These are phyloP conservation scores for Mycena indigotica DNA, from an alignment of 768 basidiomycete genomes.

Conservation along the genomic window DNA sequence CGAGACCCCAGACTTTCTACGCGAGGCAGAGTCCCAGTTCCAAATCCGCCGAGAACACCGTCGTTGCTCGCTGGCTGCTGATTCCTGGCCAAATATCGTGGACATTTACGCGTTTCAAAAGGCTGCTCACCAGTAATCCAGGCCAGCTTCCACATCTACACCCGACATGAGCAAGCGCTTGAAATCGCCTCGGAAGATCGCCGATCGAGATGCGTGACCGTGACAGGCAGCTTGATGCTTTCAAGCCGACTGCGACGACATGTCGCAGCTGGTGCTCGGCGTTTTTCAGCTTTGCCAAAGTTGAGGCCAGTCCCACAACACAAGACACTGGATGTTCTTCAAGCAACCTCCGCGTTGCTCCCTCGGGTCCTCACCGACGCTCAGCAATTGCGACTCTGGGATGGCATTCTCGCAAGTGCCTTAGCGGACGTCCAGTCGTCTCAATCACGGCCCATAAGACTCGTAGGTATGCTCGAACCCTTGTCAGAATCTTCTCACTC, in stretches of 20 bases:
- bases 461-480: conserved; percentile 12
- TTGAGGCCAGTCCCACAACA: conserved; percentile 7
- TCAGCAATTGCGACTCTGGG: conserved; percentile 4
- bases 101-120: background rate
- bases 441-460: conserved; percentile 10
- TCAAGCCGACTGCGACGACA: background rate
- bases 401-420: conserved; percentile 2
- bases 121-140: conserved; percentile 73
- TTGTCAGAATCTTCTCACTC: background rate
- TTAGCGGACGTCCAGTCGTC: conserved; percentile 8
- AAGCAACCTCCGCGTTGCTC: conserved; percentile 10
- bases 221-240: background rate
- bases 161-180: conserved; percentile 25
- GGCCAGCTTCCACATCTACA: conserved; percentile 72
- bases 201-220: no score
- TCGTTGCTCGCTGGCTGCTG: conserved; percentile 79
- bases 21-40: conserved; percentile 76
- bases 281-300: conserved; percentile 11
- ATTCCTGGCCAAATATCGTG: conserved; percentile 21
- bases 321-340: conserved; percentile 7
- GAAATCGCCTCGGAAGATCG: no score
- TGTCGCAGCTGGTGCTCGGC: conserved; percentile 5
- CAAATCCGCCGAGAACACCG: conserved; percentile 78
- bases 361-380: conserved; percentile 12
- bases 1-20: conserved; percentile 90